These are phyloP conservation scores for Platanus orientalis DNA, from an alignment of 164 flowering plant species.

Conservation along the genomic window DNA sequence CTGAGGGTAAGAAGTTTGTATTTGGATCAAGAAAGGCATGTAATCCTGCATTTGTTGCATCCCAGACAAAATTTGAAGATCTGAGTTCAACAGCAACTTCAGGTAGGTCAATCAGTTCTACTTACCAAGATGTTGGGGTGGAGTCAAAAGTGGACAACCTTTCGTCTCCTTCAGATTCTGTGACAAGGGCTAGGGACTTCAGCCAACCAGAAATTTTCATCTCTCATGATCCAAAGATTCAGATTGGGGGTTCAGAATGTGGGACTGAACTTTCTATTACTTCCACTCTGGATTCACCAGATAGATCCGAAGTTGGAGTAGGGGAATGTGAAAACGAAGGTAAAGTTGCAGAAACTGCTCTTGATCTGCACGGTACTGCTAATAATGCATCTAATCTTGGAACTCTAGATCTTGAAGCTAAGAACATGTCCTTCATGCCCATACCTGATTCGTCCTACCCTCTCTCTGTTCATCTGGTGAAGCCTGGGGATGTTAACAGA, in stretches of 20 bases:
- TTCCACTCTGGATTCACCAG: conserved; percentile 85
- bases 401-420: conserved; percentile 15
- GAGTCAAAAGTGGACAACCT: conserved; percentile 31
- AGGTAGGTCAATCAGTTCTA: conserved; percentile 30
- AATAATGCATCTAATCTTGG: not conserved
- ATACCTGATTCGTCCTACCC: not conserved
- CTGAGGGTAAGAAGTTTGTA: conserved; percentile 42
- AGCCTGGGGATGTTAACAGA: conserved; percentile 18
- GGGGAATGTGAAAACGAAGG: conserved; percentile 27
- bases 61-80: conserved; percentile 78
- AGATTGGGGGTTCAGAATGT: conserved; percentile 68
- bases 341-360: conserved; percentile 19
- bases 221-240: conserved; percentile 27
- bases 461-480: conserved; percentile 24
- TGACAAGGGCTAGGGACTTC: conserved; percentile 25
- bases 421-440: not conserved
- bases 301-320: conserved; percentile 42
- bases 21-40: conserved; percentile 53
- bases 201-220: conserved; percentile 28
- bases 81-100: conserved; percentile 43
- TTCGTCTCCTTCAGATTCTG: conserved; percentile 32
- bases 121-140: conserved; percentile 28
- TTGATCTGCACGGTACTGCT: conserved; percentile 12
- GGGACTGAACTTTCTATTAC: conserved; percentile 78
- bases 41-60: conserved; percentile 69